phyloP scores from a whole-genome alignment of 2,329 filamentous ascomycete species.

The Xylaria sp. region DNA sequence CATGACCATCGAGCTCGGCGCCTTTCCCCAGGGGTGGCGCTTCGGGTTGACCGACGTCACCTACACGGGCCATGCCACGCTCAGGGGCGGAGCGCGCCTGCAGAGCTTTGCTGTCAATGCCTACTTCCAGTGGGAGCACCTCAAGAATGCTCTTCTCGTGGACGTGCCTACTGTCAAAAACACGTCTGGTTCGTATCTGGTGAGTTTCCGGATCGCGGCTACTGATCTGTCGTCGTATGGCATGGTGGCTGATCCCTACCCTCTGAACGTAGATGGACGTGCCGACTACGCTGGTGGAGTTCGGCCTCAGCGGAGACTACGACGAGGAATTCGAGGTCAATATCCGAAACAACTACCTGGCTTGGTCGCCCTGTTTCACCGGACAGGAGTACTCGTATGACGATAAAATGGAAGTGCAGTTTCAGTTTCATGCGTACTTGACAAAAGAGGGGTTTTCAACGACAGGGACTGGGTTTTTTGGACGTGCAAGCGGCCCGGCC shows the following conservation, averaged over 20 bases:
- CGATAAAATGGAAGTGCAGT: slow-evolving; percentile 25
- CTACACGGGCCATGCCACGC: slow-evolving; percentile 20
- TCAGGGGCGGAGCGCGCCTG: slow-evolving; percentile 14
- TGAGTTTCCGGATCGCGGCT: not conserved
- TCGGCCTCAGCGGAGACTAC: slow-evolving; percentile 13
- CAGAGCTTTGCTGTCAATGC: slow-evolving; percentile 18
- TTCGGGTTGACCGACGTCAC: slow-evolving; percentile 18
- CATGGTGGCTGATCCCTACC: not conserved
- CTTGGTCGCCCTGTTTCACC: slow-evolving; percentile 23
- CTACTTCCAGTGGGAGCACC: slow-evolving; percentile 26
- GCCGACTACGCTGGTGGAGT: slow-evolving; percentile 12
- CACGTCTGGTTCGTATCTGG: slow-evolving; percentile 21
- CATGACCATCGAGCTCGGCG: slow-evolving; percentile 20
- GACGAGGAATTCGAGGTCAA: slow-evolving; percentile 20
- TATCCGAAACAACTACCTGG: slow-evolving; percentile 12
- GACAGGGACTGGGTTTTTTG: slow-evolving; percentile 20
- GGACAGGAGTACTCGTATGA: slow-evolving; percentile 22
- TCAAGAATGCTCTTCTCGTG: slow-evolving; percentile 15
- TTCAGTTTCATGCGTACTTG: slow-evolving; percentile 24
- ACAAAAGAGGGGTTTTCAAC: slow-evolving; percentile 20
- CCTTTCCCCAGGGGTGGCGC: slow-evolving; percentile 21
- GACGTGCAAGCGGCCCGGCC: slow-evolving; percentile 13
- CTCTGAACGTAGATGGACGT: slow-evolving; percentile 12
- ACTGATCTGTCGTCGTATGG: not conserved
- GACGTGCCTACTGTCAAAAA: slow-evolving; percentile 17